phyloP scores from a whole-genome alignment of 305 asterid species.

The Solanum chacoense region DNA sequence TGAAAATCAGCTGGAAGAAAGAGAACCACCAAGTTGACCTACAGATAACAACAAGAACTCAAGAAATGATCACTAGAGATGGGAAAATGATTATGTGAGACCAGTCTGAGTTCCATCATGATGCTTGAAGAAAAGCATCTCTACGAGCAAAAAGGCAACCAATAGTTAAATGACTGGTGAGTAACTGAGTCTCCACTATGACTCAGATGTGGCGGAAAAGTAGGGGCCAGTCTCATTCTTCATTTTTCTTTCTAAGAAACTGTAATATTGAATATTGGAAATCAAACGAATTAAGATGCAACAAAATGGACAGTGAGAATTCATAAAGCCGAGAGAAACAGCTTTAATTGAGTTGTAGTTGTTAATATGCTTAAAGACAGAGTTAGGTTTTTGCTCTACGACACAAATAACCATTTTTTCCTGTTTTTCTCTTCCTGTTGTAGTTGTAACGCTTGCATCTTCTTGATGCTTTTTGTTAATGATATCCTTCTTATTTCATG shows the following conservation, averaged over 20 bases:
- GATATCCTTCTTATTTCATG: no score
- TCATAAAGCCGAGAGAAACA: neutral
- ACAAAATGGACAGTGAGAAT: neutral
- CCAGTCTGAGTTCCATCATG: neutral
- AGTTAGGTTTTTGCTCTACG: neutral
- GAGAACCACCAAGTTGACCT: neutral
- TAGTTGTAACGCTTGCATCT: no score
- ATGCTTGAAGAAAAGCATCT: neutral
- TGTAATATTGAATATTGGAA: neutral
- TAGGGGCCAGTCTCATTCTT: neutral
- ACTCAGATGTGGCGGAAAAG: neutral
- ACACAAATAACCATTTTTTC: neutral
- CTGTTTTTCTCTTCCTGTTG: neutral
- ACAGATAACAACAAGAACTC: neutral
- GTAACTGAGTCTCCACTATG: neutral
- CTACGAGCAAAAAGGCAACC: neutral
- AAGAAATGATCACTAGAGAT: neutral
- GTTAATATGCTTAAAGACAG: neutral
- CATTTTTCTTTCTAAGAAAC: neutral
- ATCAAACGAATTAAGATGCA: neutral
- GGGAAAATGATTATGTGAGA: neutral
- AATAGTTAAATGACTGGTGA: neutral
- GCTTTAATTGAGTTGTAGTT: neutral
- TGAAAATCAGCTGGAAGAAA: neutral
- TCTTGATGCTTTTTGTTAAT: no score